phyloP scores from a whole-genome alignment of 768 basidiomycete genomes.

The Lactarius hatsudake region DNA sequence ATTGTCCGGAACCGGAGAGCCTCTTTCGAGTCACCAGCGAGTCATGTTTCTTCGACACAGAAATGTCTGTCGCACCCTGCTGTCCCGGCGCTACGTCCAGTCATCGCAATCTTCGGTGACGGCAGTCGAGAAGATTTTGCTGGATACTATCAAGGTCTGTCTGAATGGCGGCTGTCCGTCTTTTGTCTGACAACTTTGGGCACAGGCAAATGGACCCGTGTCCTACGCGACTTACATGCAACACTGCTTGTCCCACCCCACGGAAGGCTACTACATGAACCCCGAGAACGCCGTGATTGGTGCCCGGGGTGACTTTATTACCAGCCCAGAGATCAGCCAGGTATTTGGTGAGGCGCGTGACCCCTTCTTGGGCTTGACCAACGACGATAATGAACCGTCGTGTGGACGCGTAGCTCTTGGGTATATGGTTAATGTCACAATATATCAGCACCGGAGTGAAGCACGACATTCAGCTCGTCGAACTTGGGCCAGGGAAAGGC shows the following conservation, averaged over 20 bases:
- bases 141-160: slow-evolving; percentile 68
- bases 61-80: neutral
- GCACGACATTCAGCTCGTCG: slow-evolving; percentile 64
- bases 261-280: slow-evolving; percentile 90
- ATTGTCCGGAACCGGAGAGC: neutral
- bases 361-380: slow-evolving; percentile 8
- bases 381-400: slow-evolving; percentile 41
- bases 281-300: slow-evolving; percentile 76
- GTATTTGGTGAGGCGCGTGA: slow-evolving; percentile 88
- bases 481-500: slow-evolving; percentile 92
- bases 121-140: slow-evolving; percentile 59
- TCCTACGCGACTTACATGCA: slow-evolving; percentile 90
- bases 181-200: neutral
- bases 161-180: neutral
- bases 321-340: slow-evolving; percentile 95
- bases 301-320: slow-evolving; percentile 86
- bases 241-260: slow-evolving; percentile 85
- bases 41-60: slow-evolving; percentile 12
- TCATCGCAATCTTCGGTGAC: slow-evolving; percentile 11
- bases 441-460: slow-evolving; percentile 58
- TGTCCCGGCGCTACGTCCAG: slow-evolving; percentile 8
- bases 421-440: slow-evolving; percentile 79
- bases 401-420: slow-evolving; percentile 62
- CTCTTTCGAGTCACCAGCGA: neutral
- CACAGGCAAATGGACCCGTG: slow-evolving; percentile 83